Conservation (phyloP, 2,329 filamentous ascomycete genomes). For the Colletotrichum sp. region DNA sequence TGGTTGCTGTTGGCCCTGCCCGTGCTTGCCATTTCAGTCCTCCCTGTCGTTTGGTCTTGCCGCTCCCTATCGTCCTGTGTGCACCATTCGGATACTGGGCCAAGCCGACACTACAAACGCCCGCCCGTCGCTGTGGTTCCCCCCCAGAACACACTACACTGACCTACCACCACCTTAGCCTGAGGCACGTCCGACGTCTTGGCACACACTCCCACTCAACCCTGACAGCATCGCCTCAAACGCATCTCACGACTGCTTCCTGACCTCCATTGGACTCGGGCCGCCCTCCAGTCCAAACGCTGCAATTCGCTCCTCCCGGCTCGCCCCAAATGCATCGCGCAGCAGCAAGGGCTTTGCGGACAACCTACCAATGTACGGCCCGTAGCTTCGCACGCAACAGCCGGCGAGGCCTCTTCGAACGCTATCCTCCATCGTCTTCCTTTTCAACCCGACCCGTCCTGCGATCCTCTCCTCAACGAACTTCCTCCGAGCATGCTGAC, state of each 20-base stretch:
- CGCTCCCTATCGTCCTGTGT: not conserved
- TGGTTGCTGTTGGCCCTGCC: not conserved
- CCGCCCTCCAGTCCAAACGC: slow-evolving; percentile 19
- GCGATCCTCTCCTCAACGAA: slow-evolving; percentile 22
- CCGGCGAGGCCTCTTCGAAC: slow-evolving; percentile 44
- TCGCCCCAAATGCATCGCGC: slow-evolving; percentile 73
- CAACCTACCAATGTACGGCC: slow-evolving; percentile 68
- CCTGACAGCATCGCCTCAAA: not conserved
- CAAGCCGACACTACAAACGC: not conserved
- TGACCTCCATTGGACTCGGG: slow-evolving; percentile 14
- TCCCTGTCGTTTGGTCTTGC: not conserved
- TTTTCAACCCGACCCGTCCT: slow-evolving; percentile 23
- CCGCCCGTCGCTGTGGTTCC: not conserved
- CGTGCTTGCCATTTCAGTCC: not conserved
- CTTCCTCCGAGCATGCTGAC: slow-evolving; percentile 38
- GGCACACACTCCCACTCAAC: slow-evolving; percentile 1
- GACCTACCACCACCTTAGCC: slow-evolving; percentile 1
- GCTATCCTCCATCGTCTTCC: slow-evolving; percentile 16
- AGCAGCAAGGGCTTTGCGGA: slow-evolving; percentile 70
- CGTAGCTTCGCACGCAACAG: slow-evolving; percentile 61
- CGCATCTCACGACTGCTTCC: slow-evolving; percentile 14
- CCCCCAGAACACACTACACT: not conserved
- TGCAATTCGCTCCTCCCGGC: not conserved
- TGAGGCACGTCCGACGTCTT: slow-evolving; percentile 15
- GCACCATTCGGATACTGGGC: not conserved